Conservation (phyloP, 2,329 filamentous ascomycete species). For the Colletotrichum sp. region DNA sequence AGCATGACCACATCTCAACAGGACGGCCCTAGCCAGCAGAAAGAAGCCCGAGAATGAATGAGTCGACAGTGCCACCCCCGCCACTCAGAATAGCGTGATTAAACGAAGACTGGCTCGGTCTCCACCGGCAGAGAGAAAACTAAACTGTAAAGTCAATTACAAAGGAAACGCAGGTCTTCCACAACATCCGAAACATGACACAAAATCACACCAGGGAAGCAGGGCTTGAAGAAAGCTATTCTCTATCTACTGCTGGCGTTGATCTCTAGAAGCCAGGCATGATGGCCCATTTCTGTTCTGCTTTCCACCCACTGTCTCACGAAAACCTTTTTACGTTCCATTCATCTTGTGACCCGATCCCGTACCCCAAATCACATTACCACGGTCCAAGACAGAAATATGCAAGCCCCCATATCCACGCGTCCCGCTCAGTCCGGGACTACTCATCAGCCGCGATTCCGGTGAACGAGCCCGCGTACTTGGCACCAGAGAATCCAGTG, state of each 20-base stretch:
- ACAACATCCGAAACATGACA: neutral
- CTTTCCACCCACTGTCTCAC: neutral
- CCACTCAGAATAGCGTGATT: neutral
- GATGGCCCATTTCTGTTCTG: neutral
- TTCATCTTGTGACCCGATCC: neutral
- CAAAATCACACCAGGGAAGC: neutral
- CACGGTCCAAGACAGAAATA: neutral
- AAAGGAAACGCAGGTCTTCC: neutral
- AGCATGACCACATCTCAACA: neutral
- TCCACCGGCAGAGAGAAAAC: neutral
- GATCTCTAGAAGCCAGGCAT: neutral
- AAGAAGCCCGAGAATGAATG: neutral
- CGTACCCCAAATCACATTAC: neutral
- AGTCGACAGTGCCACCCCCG: neutral
- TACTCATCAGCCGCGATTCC: neutral
- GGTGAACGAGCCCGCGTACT: conserved; percentile 10
- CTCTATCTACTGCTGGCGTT: neutral
- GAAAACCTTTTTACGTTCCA: neutral
- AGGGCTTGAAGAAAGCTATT: neutral
- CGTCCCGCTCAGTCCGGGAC: neutral
- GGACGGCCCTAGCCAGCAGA: neutral
- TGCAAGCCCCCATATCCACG: neutral
- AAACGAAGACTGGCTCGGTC: neutral
- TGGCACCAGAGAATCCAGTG: neutral
- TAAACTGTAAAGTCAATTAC: neutral